phyloP scores from a whole-genome alignment of 345 rosid species.

The Euphorbia pulcherrima region DNA sequence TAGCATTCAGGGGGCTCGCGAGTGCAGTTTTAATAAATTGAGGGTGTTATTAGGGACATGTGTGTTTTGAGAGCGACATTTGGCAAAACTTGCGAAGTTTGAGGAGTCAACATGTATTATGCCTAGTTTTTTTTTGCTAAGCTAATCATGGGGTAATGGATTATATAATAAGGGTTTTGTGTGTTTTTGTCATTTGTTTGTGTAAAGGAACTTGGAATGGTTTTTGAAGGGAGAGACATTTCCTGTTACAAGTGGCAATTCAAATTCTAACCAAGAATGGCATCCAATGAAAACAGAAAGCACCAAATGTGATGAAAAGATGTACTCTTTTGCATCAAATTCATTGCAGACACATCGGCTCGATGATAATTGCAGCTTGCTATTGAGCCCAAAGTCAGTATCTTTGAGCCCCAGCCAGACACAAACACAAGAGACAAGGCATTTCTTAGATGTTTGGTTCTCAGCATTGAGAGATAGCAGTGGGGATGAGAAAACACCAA shows the following conservation, averaged over 20 bases:
- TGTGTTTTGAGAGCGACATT: too few relatives aligned
- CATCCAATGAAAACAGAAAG: conserved; percentile 30
- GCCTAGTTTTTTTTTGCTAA: neutral
- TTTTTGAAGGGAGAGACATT: conserved; percentile 52
- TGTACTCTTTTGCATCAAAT: conserved; percentile 19
- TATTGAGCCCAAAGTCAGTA: conserved; percentile 34
- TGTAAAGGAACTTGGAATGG: conserved; percentile 75
- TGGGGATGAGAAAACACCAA: conserved; percentile 27
- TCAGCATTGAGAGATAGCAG: conserved; percentile 18
- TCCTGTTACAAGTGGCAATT: conserved; percentile 25
- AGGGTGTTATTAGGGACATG: too few relatives aligned
- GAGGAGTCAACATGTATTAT: too few relatives aligned
- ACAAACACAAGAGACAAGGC: conserved; percentile 53
- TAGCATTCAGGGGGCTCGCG: too few relatives aligned
- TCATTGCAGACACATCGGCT: conserved; percentile 30
- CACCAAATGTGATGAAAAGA: conserved; percentile 16
- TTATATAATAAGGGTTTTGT: neutral
- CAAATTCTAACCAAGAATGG: conserved; percentile 44
- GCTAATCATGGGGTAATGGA: neutral
- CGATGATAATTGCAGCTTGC: conserved; percentile 24
- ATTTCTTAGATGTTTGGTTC: conserved; percentile 57
- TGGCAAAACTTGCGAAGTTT: too few relatives aligned
- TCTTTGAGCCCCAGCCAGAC: conserved; percentile 31
- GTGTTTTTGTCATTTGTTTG: neutral
- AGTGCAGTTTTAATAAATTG: too few relatives aligned